Evolutionary conservation across 192 early-diverging fungal genomes (phyloP), one percentile per base, ranked within the genome.

Genomic region (Coemansia sp.): DNA sequence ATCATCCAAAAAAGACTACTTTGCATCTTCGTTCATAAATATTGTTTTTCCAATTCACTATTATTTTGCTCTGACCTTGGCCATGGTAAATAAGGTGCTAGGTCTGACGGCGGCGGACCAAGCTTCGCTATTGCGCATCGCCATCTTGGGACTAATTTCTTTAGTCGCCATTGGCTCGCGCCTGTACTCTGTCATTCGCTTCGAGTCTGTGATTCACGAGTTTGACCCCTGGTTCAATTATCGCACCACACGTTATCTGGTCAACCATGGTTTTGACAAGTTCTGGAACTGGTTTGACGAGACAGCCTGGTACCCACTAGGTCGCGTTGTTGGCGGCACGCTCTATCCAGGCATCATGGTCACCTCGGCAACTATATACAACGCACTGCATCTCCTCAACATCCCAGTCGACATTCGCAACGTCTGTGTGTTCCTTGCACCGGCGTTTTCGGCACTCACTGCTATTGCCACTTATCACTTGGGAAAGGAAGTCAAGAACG

Each of bases 211-310:
- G 65, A 99, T 99, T 83, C 98, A 99, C 88, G 98, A 99, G 80
- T 99, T 99, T 78, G 98, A 99, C 80, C 98, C 98, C 34, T 99
- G 94, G 95, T 98, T 98, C 87, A 99, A 98, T 87, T 98, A 97
- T 85, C 91, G 98, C 74, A 93, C 96, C 34, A 99, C 98, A 16
- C 88, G 89, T 68, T 89, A 94, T 74, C 87, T 99, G 8, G 97
- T 97, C 29, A 88, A 95, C 72, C 89, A 95, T 65, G 96, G 96
- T 11, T 95, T 94, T 70, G 98, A 98, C 82, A 94, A 98, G 65
- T 99, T 99, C 77, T 95, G 95, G 90, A 99, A 98, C 86, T 99
- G 98, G 98, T 99, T 98, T 73, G 98, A 99, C 74, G 93, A 96
- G 82, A 89, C 94, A 16, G 96, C 96, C 7, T 99, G 98, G 98